Percentiles rank a stretch among this genome's conserved stretches.
These are phyloP conservation scores for Penicillium silybi DNA, from an alignment of 495 filamentous ascomycete species.

Conservation along the genomic window DNA sequence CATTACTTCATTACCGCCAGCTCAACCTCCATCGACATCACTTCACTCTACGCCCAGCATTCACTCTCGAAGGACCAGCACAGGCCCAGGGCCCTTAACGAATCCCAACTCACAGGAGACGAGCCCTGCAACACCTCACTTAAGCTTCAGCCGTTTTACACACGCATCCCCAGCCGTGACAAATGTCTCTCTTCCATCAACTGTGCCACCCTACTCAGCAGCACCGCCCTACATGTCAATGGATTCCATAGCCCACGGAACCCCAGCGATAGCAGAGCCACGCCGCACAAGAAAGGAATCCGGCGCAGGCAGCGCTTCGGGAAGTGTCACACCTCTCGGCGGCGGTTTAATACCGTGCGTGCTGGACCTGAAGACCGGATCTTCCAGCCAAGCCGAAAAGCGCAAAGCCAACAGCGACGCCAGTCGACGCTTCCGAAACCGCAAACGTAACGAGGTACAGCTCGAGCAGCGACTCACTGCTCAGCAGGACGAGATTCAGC, in stretches of 20 bases:
- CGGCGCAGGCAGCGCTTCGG: constrained; percentile 29
- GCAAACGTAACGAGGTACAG: constrained; percentile 86
- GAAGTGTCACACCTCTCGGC: constrained; percentile 25
- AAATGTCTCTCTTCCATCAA: constrained; percentile 19
- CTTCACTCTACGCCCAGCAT: constrained; percentile 39
- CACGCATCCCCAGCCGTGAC: constrained; percentile 42
- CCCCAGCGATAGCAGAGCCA: constrained; percentile 22
- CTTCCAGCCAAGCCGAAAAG: constrained; percentile 85
- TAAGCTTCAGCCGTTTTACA: constrained; percentile 46
- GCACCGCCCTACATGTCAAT: constrained; percentile 25
- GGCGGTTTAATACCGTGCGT: constrained; percentile 58
- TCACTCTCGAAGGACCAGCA: constrained; percentile 41
- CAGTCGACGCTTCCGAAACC: constrained; percentile 80
- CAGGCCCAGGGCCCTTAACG: constrained; percentile 31
- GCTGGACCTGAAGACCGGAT: constrained; percentile 71
- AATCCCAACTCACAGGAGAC: constrained; percentile 48
- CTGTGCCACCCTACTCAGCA: constrained; percentile 5
- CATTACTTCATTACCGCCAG: constrained; percentile 22
- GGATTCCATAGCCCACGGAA: constrained; percentile 27
- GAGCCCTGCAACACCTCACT: constrained; percentile 53
- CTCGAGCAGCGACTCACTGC: constrained; percentile 56
- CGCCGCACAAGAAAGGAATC: constrained; percentile 34
- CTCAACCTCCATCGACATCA: constrained; percentile 33
- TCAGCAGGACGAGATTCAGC: constrained; percentile 55
- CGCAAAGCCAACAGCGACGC: constrained; percentile 90